Conservation (phyloP, 768 basidiomycete species). For the Pleurotus sapidus region DNA sequence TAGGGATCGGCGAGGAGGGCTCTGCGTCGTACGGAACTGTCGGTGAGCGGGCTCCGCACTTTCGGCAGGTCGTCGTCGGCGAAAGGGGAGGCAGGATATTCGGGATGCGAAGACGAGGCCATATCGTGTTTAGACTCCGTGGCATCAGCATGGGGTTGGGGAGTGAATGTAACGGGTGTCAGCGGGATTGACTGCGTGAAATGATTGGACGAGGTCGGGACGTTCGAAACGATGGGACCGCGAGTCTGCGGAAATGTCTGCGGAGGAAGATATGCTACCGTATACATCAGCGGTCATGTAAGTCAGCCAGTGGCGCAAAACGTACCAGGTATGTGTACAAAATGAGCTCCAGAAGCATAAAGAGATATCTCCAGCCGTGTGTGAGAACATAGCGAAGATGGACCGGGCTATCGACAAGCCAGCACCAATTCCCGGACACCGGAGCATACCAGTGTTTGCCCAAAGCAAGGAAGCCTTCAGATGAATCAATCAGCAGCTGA, state of each 20-base stretch:
- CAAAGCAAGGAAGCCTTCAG: conserved; percentile 11
- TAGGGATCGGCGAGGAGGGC: background rate
- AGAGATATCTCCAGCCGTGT: conserved; percentile 14
- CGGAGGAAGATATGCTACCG: conserved; percentile 3
- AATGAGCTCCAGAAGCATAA: conserved; percentile 21
- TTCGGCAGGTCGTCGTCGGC: background rate
- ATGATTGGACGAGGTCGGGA: background rate
- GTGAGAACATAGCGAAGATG: conserved; percentile 13
- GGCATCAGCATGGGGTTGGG: background rate
- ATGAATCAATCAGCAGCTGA: background rate
- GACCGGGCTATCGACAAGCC: conserved; percentile 10
- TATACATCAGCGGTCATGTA: background rate
- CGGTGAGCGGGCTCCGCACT: background rate
- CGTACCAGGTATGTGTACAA: conserved; percentile 4
- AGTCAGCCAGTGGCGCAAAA: background rate
- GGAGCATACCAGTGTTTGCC: conserved; percentile 14
- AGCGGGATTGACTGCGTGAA: background rate
- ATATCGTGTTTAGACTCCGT: background rate
- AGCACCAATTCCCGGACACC: conserved; percentile 16
- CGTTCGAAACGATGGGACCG: conserved; percentile 2
- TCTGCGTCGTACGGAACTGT: background rate
- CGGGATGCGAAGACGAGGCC: background rate
- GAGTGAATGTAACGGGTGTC: background rate
- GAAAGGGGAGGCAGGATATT: background rate
- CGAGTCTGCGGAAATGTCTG: conserved; percentile 2